Percentiles rank a stretch among this genome's conserved stretches.
Conservation (phyloP, 2,329 filamentous ascomycete genomes). For the Stenocarpella maydis region DNA sequence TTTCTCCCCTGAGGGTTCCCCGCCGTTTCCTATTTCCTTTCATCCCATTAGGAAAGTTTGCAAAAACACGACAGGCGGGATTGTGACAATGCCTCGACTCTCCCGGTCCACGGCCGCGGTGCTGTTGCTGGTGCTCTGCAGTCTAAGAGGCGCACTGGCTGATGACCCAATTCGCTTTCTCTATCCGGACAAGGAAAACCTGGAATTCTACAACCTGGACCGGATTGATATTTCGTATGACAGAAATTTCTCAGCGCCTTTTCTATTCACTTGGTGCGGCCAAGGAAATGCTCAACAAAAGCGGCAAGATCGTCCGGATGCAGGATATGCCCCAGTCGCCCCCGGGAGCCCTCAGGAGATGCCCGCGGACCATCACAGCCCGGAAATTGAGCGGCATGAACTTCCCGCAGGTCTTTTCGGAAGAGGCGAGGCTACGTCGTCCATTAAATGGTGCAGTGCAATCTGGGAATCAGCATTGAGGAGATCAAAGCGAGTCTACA, state of each 20-base stretch:
- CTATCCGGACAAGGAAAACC: neutral
- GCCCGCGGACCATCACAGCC: neutral
- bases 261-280: conserved; percentile 4
- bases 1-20: neutral
- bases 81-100: neutral
- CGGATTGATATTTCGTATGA: neutral
- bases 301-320: neutral
- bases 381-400: neutral
- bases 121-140: neutral
- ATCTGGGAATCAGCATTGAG: no score
- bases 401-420: neutral
- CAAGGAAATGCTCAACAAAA: neutral
- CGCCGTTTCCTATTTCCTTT: neutral
- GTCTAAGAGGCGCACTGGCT: neutral
- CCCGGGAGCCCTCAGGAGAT: conserved; percentile 7
- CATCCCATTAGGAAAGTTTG: neutral
- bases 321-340: neutral
- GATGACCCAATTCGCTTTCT: neutral
- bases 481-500: no score
- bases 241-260: conserved; percentile 7
- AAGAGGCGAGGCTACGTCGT: neutral
- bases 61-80: neutral
- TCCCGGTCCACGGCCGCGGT: neutral
- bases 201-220: conserved; percentile 3
- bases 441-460: no score